Conservation (phyloP, 352 stramenopile species). For the Phytophthora aleatoria region DNA sequence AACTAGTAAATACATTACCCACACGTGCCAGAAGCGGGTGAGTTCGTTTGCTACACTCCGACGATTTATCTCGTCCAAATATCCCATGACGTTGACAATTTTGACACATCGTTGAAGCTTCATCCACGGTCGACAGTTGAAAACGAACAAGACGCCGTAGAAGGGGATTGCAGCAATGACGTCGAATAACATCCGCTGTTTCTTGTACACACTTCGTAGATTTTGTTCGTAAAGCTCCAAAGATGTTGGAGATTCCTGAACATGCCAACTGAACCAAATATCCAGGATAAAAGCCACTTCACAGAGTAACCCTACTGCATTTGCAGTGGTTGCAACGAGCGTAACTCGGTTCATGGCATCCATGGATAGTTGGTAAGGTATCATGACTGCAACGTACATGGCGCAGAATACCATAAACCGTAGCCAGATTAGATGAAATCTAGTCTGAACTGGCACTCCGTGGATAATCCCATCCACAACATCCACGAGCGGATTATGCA, state of each 20-base stretch:
- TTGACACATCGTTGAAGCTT: constrained; percentile 52
- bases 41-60: constrained; percentile 52
- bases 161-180: constrained; percentile 41
- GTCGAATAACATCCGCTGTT: constrained; percentile 51
- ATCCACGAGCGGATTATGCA: constrained; percentile 5
- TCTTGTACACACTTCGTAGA: constrained; percentile 40
- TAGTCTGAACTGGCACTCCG: constrained; percentile 39
- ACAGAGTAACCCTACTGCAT: constrained; percentile 34
- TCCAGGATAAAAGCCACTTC: constrained; percentile 54
- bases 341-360: constrained; percentile 37
- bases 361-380: constrained; percentile 56
- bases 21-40: constrained; percentile 52
- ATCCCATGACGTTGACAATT: constrained; percentile 49
- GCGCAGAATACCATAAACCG: constrained; percentile 34
- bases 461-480: constrained; percentile 36
- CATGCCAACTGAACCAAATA: constrained; percentile 55
- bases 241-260: constrained; percentile 35
- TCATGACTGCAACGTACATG: constrained; percentile 48
- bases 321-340: constrained; percentile 11
- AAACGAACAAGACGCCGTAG: constrained; percentile 41
- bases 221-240: constrained; percentile 66
- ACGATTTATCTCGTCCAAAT: constrained; percentile 62
- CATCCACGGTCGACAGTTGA: constrained; percentile 35
- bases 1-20: constrained; percentile 51
- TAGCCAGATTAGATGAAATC: constrained; percentile 53